Conservation (phyloP, 1,284 basidiomycete genomes). For the Trichosporon sp. region DNA sequence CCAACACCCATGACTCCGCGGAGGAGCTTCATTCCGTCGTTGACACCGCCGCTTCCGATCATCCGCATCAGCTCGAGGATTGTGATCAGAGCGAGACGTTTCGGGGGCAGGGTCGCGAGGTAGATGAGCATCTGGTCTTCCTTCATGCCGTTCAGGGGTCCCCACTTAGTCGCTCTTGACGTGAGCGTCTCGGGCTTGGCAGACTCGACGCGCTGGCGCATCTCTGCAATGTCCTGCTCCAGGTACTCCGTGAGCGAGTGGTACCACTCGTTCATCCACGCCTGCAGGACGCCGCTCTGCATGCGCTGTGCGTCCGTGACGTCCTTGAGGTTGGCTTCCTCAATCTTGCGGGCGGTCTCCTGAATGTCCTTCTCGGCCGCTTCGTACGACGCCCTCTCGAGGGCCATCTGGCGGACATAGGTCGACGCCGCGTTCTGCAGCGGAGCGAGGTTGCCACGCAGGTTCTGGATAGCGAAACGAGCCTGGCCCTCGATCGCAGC, state of each 20-base stretch:
- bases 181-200: constrained; percentile 14
- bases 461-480: constrained; percentile 60
- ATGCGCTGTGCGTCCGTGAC: constrained; percentile 28
- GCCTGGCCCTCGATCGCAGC: constrained; percentile 14
- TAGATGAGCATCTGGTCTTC: constrained; percentile 53
- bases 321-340: constrained; percentile 56
- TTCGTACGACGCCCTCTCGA: constrained; percentile 80
- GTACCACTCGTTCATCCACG: constrained; percentile 88
- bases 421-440: constrained; percentile 60
- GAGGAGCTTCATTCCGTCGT: constrained; percentile 85
- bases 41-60: constrained; percentile 68
- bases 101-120: constrained; percentile 67
- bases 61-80: constrained; percentile 87
- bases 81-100: constrained; percentile 80
- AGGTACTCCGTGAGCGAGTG: constrained; percentile 59
- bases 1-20: constrained; percentile 79
- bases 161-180: constrained; percentile 14
- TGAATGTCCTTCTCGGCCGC: constrained; percentile 69
- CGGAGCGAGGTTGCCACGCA: constrained; percentile 60
- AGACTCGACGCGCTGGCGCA: constrained; percentile 52
- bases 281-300: constrained; percentile 58
- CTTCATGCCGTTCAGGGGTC: constrained; percentile 24
- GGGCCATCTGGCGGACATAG: constrained; percentile 68
- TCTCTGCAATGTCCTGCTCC: constrained; percentile 56
- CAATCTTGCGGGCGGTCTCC: constrained; percentile 61